phyloP scores from a whole-genome alignment of 2,329 filamentous ascomycete genomes.

The Clarireedia sp. region DNA sequence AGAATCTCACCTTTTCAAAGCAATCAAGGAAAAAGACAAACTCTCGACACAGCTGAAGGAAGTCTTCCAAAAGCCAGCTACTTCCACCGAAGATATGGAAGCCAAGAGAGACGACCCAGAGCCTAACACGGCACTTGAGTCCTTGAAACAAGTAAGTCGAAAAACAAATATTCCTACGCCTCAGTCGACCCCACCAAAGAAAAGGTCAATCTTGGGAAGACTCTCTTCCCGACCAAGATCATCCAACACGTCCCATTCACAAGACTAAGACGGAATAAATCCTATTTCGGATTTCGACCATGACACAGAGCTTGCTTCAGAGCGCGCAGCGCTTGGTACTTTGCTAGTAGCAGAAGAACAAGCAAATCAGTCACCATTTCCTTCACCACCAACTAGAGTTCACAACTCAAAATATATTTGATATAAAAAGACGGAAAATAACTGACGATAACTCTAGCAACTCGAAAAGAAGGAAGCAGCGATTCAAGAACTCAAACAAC shows the following conservation, averaged over 20 bases:
- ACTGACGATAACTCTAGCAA: constrained; percentile 24
- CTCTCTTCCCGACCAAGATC: neutral
- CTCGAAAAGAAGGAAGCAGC: constrained; percentile 21
- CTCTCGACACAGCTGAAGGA: constrained; percentile 43
- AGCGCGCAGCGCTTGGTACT: constrained; percentile 2
- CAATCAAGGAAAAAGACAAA: constrained; percentile 53
- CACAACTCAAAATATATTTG: neutral
- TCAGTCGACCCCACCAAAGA: constrained; percentile 2
- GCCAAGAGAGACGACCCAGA: constrained; percentile 1
- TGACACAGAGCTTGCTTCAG: constrained; percentile 1
- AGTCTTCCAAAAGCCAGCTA: constrained; percentile 11
- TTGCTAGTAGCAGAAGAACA: constrained; percentile 9
- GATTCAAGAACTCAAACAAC: constrained; percentile 25
- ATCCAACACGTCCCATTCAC: neutral
- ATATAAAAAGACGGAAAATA: neutral
- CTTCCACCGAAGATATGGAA: neutral
- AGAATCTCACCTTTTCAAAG: constrained; percentile 52
- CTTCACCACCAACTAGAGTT: neutral
- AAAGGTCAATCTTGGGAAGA: neutral
- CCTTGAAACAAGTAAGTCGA: constrained; percentile 50
- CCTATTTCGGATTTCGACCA: neutral
- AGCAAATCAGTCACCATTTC: constrained; percentile 3
- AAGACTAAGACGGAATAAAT: neutral
- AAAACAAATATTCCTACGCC: neutral
- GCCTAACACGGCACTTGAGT: constrained; percentile 34